These are phyloP conservation scores for Funneliformis geosporum DNA, from an alignment of 192 early-diverging fungal genomes.

Conservation along the genomic window DNA sequence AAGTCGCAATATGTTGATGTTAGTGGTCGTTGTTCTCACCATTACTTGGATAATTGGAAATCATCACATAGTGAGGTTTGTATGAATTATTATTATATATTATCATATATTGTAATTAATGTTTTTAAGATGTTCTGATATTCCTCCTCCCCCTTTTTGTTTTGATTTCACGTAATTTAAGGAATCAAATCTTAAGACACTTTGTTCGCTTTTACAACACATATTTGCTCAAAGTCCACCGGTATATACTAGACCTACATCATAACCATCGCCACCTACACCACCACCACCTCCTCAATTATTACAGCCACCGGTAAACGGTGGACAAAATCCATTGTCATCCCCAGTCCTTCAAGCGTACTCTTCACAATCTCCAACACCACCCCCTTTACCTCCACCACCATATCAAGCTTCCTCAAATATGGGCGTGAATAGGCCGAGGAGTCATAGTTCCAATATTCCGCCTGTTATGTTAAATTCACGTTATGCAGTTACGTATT, in stretches of 20 bases:
- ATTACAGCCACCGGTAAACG: neutral
- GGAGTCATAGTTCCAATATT: constrained; percentile 4
- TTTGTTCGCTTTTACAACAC: constrained; percentile 66
- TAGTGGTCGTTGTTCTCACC: constrained; percentile 79
- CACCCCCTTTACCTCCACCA: constrained; percentile 37
- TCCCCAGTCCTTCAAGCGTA: constrained; percentile 42
- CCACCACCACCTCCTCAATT: constrained; percentile 42
- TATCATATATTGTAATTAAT: constrained; percentile 35
- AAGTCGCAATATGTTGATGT: constrained; percentile 82
- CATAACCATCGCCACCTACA: constrained; percentile 36
- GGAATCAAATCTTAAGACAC: constrained; percentile 51
- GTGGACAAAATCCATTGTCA: constrained; percentile 6
- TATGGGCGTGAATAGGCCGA: neutral
- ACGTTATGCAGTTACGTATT: constrained; percentile 1
- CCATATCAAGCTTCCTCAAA: constrained; percentile 22
- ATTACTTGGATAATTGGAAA: constrained; percentile 80
- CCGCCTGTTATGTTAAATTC: neutral
- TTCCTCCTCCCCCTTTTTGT: neutral
- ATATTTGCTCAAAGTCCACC: constrained; percentile 78
- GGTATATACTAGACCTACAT: constrained; percentile 62
- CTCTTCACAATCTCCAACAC: constrained; percentile 25
- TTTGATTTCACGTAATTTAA: neutral
- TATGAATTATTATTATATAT: constrained; percentile 33
- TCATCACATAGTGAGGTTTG: constrained; percentile 47
- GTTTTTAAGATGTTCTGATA: constrained; percentile 32